Evolutionary conservation across 2,329 filamentous ascomycete genomes (phyloP), one percentile per base, ranked within the genome.

Genomic region (Alternaria brassicicola): DNA sequence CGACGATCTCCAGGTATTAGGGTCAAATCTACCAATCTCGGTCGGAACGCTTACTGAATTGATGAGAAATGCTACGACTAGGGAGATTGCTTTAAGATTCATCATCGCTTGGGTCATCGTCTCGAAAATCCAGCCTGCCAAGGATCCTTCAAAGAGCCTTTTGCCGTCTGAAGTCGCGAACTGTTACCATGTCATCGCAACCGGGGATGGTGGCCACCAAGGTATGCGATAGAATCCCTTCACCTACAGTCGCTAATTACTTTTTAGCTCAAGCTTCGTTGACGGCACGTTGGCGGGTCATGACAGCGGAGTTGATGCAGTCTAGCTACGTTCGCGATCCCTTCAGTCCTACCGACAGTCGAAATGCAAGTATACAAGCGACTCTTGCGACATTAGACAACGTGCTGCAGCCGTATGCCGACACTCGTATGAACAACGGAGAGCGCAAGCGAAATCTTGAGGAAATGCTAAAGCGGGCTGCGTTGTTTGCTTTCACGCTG

Each of bases 381-480:
- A 61, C 71, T 2, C 28, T 69, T 8, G 53, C 52, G 6, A 50
- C 60, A 17, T 57, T 76, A 0, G 73, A 76, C 9, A 63, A 57
- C 6, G 57, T 77, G 15, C 62, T 78, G 6, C 61, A 55, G 17
- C 72, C 71, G 9, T 76, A 66, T 41, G 60, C 63, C 17, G 67
- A 74, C 48, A 62, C 62, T 26, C 67, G 66, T 3, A 64, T 72
- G 57, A 64, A 75, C 26, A 67, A 72, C 7, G 59, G 54, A n/a
- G 59, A 72, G 26, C 64, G 75, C 4, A 66, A 62, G 15, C 62
- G 59, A 2, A 77, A 78, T 43, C 53, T 78, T 8, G 70, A 75
- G 17, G 73, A 75, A 52, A 68, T 78, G 1, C 51, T 77, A n/a
- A 75, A 74, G 46, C 68, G 73, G 4, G 69, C 70, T 3, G 74